Evolutionary conservation across 2,329 filamentous ascomycete genomes (phyloP), one percentile per base, ranked within the genome.

Genomic region (Aureobasidium uvarum): DNA sequence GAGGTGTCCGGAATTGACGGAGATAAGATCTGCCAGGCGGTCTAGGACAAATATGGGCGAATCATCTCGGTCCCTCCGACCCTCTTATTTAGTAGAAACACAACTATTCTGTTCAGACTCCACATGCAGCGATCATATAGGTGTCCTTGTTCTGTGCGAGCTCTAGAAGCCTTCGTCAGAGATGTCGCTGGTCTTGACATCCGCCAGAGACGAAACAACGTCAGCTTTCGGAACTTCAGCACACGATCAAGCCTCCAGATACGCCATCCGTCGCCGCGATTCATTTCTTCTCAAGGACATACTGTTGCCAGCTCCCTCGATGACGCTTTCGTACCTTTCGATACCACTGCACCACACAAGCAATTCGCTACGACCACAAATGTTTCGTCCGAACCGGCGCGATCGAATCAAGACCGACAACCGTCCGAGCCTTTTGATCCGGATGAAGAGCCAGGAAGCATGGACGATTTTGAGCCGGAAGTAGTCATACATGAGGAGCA

Each of bases 111-210:
- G 23, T 38, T 31, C n/a, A 14, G 20, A 36, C 16, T 6, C 18
- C 20, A 50, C 5, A 65, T 65, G 63, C 63, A 65, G 23, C 54
- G 63, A 8, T 45, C 63, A 25, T 56, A 59, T 8, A 25, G 54
- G 16, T 72, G 70, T 38, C 48, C 45, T 11, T 71, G 68, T 63
- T 68, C 70, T n/a, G 68, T 68, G 2, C 62, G 66, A 52, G 70
- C 70, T 14, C 70, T 72, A 14, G 70, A 71, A 31, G 45, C 55
- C 13, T 69, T 71, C 39, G 58, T 71, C 38, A 66, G 67, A 54
- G 68, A 72, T 45, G 52, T 72, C 20, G 70, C 70, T 38, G 70
- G 69, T 8, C 31, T 72, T 41, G 67, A 66, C 7, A 33, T 72
- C 16, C 66, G 60, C 14, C 60, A 63, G 41, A 20, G 60, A 54